These are phyloP conservation scores for Venturia nashicola DNA, from an alignment of 2,329 filamentous ascomycete genomes.

Conservation along the genomic window DNA sequence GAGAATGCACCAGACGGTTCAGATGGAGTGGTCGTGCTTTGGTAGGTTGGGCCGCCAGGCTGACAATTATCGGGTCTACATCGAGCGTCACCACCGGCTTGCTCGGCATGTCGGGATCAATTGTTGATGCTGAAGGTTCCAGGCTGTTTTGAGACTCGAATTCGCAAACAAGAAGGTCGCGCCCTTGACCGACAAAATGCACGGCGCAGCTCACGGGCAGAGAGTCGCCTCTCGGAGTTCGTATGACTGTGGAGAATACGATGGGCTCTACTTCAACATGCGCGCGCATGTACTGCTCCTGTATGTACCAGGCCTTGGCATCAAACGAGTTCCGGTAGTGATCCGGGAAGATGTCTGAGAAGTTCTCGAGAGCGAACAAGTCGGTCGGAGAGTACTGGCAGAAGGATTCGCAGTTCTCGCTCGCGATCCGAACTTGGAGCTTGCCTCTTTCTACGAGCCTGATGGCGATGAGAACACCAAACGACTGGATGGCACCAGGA, in stretches of 20 bases:
- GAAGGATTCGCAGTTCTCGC: constrained; percentile 65
- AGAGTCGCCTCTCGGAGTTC: constrained; percentile 38
- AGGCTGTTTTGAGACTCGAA: constrained; percentile 69
- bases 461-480: constrained; percentile 64
- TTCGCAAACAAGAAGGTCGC: constrained; percentile 68
- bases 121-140: constrained; percentile 51
- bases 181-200: constrained; percentile 57
- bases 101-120: constrained; percentile 51
- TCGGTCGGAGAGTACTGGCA: constrained; percentile 67
- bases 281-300: constrained; percentile 66
- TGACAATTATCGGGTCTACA: constrained; percentile 38
- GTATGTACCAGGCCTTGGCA: constrained; percentile 82
- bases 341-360: constrained; percentile 68
- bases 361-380: constrained; percentile 61
- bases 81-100: constrained; percentile 29
- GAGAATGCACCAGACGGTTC: neutral
- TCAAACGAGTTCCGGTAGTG: constrained; percentile 69
- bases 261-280: constrained; percentile 63
- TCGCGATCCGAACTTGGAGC: constrained; percentile 59
- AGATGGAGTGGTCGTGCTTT: neutral
- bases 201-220: constrained; percentile 79
- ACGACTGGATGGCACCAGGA: constrained; percentile 69
- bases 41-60: constrained; percentile 34
- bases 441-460: constrained; percentile 56
- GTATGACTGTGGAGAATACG: constrained; percentile 68